phyloP scores from a whole-genome alignment of 2,329 filamentous ascomycete species.

The Trichoderma sp. region DNA sequence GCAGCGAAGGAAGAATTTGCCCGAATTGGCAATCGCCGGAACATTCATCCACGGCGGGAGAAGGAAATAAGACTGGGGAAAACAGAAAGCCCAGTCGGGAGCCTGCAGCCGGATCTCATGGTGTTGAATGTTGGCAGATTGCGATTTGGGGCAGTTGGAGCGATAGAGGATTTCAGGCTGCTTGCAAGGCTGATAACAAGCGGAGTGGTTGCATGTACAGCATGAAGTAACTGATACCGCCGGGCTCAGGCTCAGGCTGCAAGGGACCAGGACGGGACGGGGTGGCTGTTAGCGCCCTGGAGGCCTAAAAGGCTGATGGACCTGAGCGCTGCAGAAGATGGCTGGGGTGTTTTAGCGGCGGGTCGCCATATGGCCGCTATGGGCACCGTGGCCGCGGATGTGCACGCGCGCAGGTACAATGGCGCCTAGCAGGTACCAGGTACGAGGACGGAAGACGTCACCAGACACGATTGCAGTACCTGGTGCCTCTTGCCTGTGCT shows the following conservation, averaged over 20 bases:
- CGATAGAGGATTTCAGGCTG: neutral
- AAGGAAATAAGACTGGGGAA: neutral
- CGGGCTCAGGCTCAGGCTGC: neutral
- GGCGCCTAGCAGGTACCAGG: neutral
- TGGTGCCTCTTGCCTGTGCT: too few relatives aligned
- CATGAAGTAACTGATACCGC: neutral
- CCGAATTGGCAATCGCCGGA: neutral
- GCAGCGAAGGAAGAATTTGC: neutral
- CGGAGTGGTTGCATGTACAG: neutral
- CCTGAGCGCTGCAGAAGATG: neutral
- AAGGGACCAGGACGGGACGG: neutral
- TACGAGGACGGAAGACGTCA: neutral
- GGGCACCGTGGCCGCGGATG: neutral
- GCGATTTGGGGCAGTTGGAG: neutral
- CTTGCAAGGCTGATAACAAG: neutral
- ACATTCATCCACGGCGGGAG: neutral
- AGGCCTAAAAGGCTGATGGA: neutral
- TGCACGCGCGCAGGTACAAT: neutral
- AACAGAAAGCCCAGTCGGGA: neutral
- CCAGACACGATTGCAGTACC: too few relatives aligned
- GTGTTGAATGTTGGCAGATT: neutral
- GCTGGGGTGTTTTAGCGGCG: neutral
- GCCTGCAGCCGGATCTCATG: neutral
- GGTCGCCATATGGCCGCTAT: neutral
- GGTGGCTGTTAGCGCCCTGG: neutral